Conservation (phyloP, 2,329 filamentous ascomycete species). For the Triangularia verruculosa region DNA sequence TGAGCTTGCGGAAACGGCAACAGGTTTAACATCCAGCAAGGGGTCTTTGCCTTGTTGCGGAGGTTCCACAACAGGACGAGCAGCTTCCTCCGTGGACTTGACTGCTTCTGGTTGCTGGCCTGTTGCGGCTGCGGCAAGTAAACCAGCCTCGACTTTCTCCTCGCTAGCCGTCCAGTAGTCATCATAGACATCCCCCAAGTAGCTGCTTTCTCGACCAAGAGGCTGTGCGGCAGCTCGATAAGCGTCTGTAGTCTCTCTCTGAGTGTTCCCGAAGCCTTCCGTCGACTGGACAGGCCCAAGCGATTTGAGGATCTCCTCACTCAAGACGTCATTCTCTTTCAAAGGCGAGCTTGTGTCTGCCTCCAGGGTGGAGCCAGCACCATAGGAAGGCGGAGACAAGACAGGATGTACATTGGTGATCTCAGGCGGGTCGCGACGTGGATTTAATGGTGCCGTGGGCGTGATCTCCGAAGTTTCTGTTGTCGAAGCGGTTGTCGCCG, state of each 20-base stretch:
- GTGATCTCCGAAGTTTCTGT: constrained; percentile 33
- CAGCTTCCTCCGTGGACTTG: not conserved
- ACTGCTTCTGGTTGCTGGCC: not conserved
- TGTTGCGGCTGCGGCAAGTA: not conserved
- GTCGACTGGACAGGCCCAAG: constrained; percentile 50
- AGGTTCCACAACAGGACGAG: not conserved
- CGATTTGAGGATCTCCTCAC: constrained; percentile 72
- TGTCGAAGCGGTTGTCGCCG: constrained; percentile 10
- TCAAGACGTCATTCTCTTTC: constrained; percentile 67
- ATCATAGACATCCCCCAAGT: constrained; percentile 64
- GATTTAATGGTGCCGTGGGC: constrained; percentile 46
- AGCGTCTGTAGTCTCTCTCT: constrained; percentile 25
- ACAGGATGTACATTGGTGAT: constrained; percentile 36
- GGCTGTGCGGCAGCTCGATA: constrained; percentile 17
- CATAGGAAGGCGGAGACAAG: constrained; percentile 35
- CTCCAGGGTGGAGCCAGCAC: constrained; percentile 46
- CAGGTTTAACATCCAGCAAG: not conserved
- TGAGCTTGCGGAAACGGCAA: not conserved
- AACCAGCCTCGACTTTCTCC: constrained; percentile 33
- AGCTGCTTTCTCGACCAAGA: constrained; percentile 54
- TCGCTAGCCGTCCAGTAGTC: constrained; percentile 59
- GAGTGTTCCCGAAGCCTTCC: constrained; percentile 7
- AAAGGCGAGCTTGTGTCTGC: constrained; percentile 51
- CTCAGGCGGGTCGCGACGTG: constrained; percentile 31
- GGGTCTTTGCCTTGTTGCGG: not conserved